These are phyloP conservation scores for Cenococcum geophilum DNA, from an alignment of 495 filamentous ascomycete genomes.

Conservation along the genomic window DNA sequence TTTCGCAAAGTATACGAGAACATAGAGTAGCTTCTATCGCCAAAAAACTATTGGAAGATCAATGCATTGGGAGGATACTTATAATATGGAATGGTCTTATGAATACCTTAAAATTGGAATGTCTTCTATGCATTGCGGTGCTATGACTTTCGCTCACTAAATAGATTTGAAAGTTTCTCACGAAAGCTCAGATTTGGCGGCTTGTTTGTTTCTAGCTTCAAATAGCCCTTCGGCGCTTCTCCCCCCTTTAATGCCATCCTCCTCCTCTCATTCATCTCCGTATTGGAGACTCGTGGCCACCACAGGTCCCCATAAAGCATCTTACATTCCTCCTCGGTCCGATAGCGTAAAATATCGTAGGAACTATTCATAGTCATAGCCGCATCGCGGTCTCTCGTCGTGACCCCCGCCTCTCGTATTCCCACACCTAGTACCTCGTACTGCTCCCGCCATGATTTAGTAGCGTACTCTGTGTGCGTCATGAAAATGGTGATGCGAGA, in stretches of 20 bases:
- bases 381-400: constrained; percentile 20
- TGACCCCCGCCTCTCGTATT: constrained; percentile 9
- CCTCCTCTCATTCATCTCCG: constrained; percentile 25
- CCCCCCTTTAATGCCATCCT: constrained; percentile 7
- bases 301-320: constrained; percentile 15
- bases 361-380: constrained; percentile 19
- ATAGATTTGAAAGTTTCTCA: neutral
- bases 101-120: too few relatives aligned
- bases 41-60: too few relatives aligned
- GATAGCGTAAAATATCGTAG: constrained; percentile 25
- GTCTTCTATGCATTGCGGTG: too few relatives aligned
- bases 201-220: neutral
- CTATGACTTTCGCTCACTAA: neutral
- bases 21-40: too few relatives aligned
- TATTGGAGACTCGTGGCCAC: constrained; percentile 23
- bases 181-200: neutral
- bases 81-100: too few relatives aligned
- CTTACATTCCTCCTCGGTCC: constrained; percentile 18
- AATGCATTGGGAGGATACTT: too few relatives aligned
- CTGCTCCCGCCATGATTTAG: neutral
- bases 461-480: constrained; percentile 16
- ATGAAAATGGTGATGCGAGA: constrained; percentile 19
- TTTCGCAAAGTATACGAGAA: too few relatives aligned
- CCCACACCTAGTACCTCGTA: constrained; percentile 14
- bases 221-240: neutral